Base-by-base conservation (phyloP, 805 yeast genomes). In the Sugiyamaella marilandica region DNA sequence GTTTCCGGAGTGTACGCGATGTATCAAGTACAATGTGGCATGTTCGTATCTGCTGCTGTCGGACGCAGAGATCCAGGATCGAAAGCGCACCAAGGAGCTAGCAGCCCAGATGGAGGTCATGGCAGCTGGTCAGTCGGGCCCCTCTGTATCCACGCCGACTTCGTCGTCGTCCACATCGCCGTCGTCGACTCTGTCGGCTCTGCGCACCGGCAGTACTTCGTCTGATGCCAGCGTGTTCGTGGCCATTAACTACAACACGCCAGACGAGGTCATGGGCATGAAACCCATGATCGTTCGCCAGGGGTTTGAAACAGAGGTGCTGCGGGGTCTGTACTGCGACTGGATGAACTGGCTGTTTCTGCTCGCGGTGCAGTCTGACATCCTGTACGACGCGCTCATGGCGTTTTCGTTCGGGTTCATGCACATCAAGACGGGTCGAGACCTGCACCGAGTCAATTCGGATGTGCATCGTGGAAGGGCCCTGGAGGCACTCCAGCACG, bases 1-100 rank as follows among this genome's bases (percentile, higher is more conserved):
- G 31, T 70, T 79, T n/a, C 87, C 86, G 1, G 68, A 71, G 47
- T 83, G 88, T 60, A 65, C 67, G 49, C 81, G 81, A 60, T 83
- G 87, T 62, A 59, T 69, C 32, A 72, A 78, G 57, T 72, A 74
- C 50, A 74, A 75, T 50, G 65, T 76, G 18, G 65, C 65, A 14
- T 80, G 84, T 61, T 78, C 82, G 0, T 80, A 80, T 59, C 59
- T 75, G 39, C 67, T 71, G 19, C 58, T 81, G 35, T 80, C 79
- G 56, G 73, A 74, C 2, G 73, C n/a, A 58, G 72, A 62, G 70
- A 75, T 59, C 76, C 75, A 51, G 52, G 63, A 49, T 19, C 50
- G 57, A 10, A 37, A 50, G 47, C 65, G 62, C 32, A 63, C 59
- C 52, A 48, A 35, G 51, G 55, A 36, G 47, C 49, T 37, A 18